Conservation (phyloP, 1,284 basidiomycete species). For the Xerocomus nothofagi region DNA sequence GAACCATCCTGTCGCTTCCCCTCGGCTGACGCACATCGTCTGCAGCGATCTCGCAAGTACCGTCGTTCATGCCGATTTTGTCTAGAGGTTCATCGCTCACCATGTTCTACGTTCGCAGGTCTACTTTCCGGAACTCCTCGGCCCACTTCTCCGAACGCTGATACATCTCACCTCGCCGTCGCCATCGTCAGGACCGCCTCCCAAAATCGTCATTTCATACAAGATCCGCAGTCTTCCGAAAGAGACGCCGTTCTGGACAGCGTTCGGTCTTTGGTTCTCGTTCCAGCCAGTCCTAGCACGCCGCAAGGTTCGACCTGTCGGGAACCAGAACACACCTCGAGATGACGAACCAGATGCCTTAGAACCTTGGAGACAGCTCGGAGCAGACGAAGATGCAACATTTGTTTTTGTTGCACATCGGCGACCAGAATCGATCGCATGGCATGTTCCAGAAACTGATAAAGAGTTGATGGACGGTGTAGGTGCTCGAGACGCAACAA, state of each 20-base stretch:
- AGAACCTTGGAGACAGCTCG: constrained; percentile 43
- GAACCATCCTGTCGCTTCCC: constrained; percentile 6
- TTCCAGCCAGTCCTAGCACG: constrained; percentile 60
- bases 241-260: constrained; percentile 79
- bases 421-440: constrained; percentile 52
- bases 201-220: constrained; percentile 63
- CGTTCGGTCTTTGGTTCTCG: constrained; percentile 81
- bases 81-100: neutral
- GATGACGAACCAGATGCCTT: constrained; percentile 7
- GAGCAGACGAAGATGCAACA: constrained; percentile 36
- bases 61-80: neutral
- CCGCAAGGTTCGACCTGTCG: neutral
- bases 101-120: constrained; percentile 42
- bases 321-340: neutral
- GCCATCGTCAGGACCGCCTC: constrained; percentile 6
- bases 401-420: constrained; percentile 65
- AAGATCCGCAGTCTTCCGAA: constrained; percentile 76
- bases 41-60: constrained; percentile 72
- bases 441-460: constrained; percentile 56
- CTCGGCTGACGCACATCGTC: constrained; percentile 57
- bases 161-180: constrained; percentile 60
- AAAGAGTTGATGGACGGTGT: constrained; percentile 54
- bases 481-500: constrained; percentile 44
- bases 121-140: constrained; percentile 74
- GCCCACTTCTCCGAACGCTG: constrained; percentile 67